Conservation (phyloP, 1,284 basidiomycete species). For the Ceratobasidium sp. region DNA sequence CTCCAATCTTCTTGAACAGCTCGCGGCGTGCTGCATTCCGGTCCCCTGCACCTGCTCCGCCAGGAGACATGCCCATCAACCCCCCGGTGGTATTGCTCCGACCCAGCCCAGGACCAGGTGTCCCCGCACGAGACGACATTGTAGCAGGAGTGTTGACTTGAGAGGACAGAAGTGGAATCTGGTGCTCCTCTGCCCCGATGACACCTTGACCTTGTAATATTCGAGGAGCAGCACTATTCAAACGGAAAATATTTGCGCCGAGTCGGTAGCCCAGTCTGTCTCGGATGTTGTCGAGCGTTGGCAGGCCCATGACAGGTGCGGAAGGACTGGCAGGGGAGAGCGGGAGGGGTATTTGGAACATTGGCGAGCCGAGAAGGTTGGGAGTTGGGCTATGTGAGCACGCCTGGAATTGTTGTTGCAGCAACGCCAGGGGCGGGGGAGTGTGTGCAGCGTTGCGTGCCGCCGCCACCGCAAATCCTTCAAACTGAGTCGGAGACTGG, state of each 20-base stretch:
- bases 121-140: slow-evolving; percentile 32
- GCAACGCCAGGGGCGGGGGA: slow-evolving; percentile 52
- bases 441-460: slow-evolving; percentile 42
- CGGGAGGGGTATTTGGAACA: slow-evolving; percentile 29
- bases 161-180: slow-evolving; percentile 36
- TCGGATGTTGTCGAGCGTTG: slow-evolving; percentile 76
- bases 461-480: slow-evolving; percentile 27
- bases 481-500: slow-evolving; percentile 33
- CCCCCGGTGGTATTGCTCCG: slow-evolving; percentile 72
- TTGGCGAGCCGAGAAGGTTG: slow-evolving; percentile 34
- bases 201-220: slow-evolving; percentile 58
- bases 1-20: slow-evolving; percentile 70
- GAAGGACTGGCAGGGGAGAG: slow-evolving; percentile 30
- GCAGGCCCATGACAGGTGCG: slow-evolving; percentile 53
- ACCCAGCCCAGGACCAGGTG: slow-evolving; percentile 56
- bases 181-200: slow-evolving; percentile 15
- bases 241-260: slow-evolving; percentile 71
- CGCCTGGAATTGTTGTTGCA: slow-evolving; percentile 54
- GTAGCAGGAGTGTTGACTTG: slow-evolving; percentile 34
- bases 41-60: slow-evolving; percentile 72
- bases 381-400: slow-evolving; percentile 39
- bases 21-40: slow-evolving; percentile 71
- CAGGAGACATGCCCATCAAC: slow-evolving; percentile 3
- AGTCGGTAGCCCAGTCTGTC: slow-evolving; percentile 36
- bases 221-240: slow-evolving; percentile 77